Evolutionary conservation across 805 yeast genomes (phyloP).

Genomic region (Candida pseudofarinosa): DNA sequence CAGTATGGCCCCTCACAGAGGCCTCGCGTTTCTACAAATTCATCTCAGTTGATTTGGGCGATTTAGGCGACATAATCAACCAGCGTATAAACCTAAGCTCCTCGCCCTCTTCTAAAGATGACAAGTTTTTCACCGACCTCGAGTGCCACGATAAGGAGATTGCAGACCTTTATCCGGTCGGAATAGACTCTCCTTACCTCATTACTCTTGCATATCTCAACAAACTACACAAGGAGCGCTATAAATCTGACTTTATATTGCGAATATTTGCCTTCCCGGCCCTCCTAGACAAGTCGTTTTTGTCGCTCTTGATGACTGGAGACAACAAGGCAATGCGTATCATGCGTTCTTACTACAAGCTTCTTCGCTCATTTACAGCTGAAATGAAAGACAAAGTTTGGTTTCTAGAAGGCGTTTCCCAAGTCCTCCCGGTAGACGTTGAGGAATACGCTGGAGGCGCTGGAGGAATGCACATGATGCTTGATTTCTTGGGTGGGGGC

Average conservation of each 20-base stretch:
- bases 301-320: constrained; percentile 75
- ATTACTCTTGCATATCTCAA: constrained; percentile 85
- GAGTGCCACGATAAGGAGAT: constrained; percentile 85
- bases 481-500: constrained; percentile 77
- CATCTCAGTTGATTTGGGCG: constrained; percentile 80
- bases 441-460: constrained; percentile 84
- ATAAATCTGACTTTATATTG: constrained; percentile 79
- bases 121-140: constrained; percentile 48
- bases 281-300: constrained; percentile 72
- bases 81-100: constrained; percentile 28
- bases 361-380: constrained; percentile 74
- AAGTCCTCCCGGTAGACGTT: constrained; percentile 85
- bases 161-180: constrained; percentile 82
- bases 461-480: constrained; percentile 90
- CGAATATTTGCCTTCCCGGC: constrained; percentile 94
- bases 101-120: constrained; percentile 7
- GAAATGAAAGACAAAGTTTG: constrained; percentile 89
- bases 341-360: constrained; percentile 81
- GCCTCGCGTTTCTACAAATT: constrained; percentile 41
- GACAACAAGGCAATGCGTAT: constrained; percentile 87
- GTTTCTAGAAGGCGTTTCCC: constrained; percentile 89
- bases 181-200: constrained; percentile 76
- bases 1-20: constrained; percentile 84
- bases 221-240: constrained; percentile 74
- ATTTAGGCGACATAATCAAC: constrained; percentile 69